Percentiles rank a stretch among this genome's conserved stretches.
phyloP scores from a whole-genome alignment of 1,284 basidiomycete genomes.

The Rhodotorula sp. region DNA sequence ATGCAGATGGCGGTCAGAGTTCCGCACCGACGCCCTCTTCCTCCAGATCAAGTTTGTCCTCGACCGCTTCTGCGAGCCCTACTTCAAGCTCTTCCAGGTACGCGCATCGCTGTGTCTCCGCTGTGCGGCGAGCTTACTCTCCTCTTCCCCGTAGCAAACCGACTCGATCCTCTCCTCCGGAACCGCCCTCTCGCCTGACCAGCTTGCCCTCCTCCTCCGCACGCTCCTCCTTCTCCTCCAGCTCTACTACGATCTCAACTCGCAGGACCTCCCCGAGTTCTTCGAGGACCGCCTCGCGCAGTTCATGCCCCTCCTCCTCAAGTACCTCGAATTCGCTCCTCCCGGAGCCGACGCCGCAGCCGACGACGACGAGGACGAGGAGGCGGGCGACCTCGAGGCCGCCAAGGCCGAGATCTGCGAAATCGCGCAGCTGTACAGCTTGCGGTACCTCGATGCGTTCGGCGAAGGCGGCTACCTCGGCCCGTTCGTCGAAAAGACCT shows the following conservation, averaged over 20 bases:
- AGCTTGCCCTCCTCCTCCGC: slow-evolving; percentile 62
- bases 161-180: slow-evolving; percentile 54
- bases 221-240: slow-evolving; percentile 77
- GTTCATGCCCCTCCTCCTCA: slow-evolving; percentile 78
- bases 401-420: slow-evolving; percentile 90
- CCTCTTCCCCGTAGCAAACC: slow-evolving; percentile 49
- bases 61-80: slow-evolving; percentile 76
- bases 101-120: slow-evolving; percentile 15
- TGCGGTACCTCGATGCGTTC: slow-evolving; percentile 87
- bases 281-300: slow-evolving; percentile 85
- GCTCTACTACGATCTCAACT: slow-evolving; percentile 90
- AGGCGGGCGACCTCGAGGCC: slow-evolving; percentile 77
- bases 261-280: slow-evolving; percentile 90
- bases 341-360: slow-evolving; percentile 51
- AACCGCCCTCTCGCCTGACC: slow-evolving; percentile 48
- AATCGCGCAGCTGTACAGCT: slow-evolving; percentile 88
- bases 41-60: slow-evolving; percentile 91
- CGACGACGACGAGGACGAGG: slow-evolving; percentile 73
- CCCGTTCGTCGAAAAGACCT: slow-evolving; percentile 84
- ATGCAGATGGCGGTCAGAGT: slow-evolving; percentile 77
- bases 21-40: slow-evolving; percentile 84
- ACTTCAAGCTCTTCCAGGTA: slow-evolving; percentile 75
- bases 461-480: slow-evolving; percentile 54
- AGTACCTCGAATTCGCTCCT: slow-evolving; percentile 77
- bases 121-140: slow-evolving; percentile 40